Evolutionary conservation across 805 yeast genomes (phyloP), one percentile per base, ranked within the genome.

Genomic region (Ogataea ramenticola): DNA sequence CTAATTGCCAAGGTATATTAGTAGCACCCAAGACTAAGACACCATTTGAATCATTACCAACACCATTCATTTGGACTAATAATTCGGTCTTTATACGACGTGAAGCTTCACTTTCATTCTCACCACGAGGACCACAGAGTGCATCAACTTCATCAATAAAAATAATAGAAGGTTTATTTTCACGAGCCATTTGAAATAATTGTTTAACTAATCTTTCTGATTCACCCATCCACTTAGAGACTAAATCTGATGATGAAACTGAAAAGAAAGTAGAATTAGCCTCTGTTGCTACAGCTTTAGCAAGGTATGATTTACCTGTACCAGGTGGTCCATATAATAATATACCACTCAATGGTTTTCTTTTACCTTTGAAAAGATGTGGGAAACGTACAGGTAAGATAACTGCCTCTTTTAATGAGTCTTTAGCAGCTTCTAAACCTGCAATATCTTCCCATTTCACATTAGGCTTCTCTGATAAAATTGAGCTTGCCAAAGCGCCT

Each of bases 161-260:
- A 41, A 93, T 93, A 53, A 93, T 95, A 0, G 96, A 80, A 1
- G 99, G 99, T 58, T 87, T 90, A 59, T 83, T 86, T 62, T 93
- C 99, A 51, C 99, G 75, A 5, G 99, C 99, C 96, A 91, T 87
- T 30, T 83, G 77, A 65, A 93, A 93, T 50, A 93, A 72, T 60
- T 93, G 97, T 63, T 91, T 93, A 24, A 93, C 98, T 45, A 93
- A 76, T 64, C 98, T 80, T 65, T 93, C 99, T 22, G 95, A 82
- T 64, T 93, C 99, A 55, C 99, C 99, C 97, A 91, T 91, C 99
- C 99, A 93, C 64, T 93, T 93, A 52, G 95, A 84, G 3, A 93
- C 98, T 55, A 93, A 74, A 64, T 93, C 99, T 14, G 96, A 86
- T 0, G 96, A 88, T n/a, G 95, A 84, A 1, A 93, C 96, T 2